A percentile compares a stretch with the other conserved stretches of the same genome.
Conservation (phyloP, 2,329 filamentous ascomycete genomes). For the Penicillium palitans region DNA sequence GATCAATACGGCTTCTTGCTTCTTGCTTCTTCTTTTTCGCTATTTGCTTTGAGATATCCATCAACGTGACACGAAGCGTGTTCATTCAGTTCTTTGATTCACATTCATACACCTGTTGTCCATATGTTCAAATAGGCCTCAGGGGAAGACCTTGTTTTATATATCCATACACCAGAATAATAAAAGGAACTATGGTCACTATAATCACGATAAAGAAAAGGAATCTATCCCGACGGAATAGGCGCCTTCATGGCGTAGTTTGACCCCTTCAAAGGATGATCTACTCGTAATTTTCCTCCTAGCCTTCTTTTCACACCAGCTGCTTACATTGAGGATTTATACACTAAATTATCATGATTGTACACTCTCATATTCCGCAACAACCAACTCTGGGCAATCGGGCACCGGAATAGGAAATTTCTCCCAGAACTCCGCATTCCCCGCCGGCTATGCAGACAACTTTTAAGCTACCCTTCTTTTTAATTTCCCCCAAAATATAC, state of each 20-base stretch:
- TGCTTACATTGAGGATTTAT: neutral
- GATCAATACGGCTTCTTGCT: neutral
- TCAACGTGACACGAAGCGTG: neutral
- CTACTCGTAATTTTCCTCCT: neutral
- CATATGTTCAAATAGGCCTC: neutral
- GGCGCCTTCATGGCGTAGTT: neutral
- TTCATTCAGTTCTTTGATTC: neutral
- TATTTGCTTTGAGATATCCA: conserved; percentile 1
- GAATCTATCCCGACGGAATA: too few species aligned
- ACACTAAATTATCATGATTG: neutral
- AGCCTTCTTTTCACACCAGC: too few species aligned
- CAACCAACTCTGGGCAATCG: neutral
- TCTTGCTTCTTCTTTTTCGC: neutral
- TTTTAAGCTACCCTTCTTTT: neutral
- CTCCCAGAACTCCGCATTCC: neutral
- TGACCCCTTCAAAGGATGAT: neutral
- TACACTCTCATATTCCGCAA: neutral
- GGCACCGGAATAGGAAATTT: conserved; percentile 2
- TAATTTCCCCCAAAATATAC: neutral
- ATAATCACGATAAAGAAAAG: too few species aligned
- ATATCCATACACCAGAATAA: neutral
- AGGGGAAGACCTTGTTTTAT: neutral
- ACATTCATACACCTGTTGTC: too few species aligned
- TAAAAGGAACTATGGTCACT: neutral
- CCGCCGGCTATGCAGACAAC: neutral